These are phyloP conservation scores for Stevia rebaudiana DNA, from an alignment of 140 eudicot genomes.

Conservation along the genomic window DNA sequence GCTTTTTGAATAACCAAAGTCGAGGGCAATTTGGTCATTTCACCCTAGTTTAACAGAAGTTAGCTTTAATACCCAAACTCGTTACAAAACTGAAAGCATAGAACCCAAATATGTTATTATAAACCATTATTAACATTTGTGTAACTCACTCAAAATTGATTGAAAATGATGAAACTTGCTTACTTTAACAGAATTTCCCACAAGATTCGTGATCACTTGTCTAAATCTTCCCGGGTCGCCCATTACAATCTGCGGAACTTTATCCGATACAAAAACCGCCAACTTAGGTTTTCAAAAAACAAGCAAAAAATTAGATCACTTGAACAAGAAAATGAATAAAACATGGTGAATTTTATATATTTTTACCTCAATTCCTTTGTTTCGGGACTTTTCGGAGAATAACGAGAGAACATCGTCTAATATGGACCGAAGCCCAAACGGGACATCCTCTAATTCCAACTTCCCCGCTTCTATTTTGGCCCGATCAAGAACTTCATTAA, in stretches of 20 bases:
- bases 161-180: slow-evolving; percentile 15
- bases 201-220: slow-evolving; percentile 86
- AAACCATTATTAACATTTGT: too few relatives aligned
- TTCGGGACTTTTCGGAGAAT: slow-evolving; percentile 79
- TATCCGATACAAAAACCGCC: slow-evolving; percentile 85
- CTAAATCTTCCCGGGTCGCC: slow-evolving; percentile 93
- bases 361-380: slow-evolving; percentile 82
- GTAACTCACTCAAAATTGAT: too few relatives aligned
- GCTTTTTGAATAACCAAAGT: too few relatives aligned
- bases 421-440: slow-evolving; percentile 66
- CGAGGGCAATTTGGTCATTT: too few relatives aligned
- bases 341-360: background rate
- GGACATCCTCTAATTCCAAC: slow-evolving; percentile 76
- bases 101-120: too few relatives aligned
- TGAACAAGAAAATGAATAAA: background rate
- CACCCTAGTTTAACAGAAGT: too few relatives aligned
- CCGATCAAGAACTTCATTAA: slow-evolving; percentile 82
- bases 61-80: too few relatives aligned
- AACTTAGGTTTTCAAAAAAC: slow-evolving; percentile 46
- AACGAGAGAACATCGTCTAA: slow-evolving; percentile 80
- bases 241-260: slow-evolving; percentile 77
- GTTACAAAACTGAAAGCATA: too few relatives aligned
- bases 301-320: slow-evolving; percentile 11
- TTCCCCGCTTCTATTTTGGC: slow-evolving; percentile 94
- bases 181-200: slow-evolving; percentile 88